Conservation (phyloP, 805 yeast species). For the Saturnispora serradocipensis region DNA sequence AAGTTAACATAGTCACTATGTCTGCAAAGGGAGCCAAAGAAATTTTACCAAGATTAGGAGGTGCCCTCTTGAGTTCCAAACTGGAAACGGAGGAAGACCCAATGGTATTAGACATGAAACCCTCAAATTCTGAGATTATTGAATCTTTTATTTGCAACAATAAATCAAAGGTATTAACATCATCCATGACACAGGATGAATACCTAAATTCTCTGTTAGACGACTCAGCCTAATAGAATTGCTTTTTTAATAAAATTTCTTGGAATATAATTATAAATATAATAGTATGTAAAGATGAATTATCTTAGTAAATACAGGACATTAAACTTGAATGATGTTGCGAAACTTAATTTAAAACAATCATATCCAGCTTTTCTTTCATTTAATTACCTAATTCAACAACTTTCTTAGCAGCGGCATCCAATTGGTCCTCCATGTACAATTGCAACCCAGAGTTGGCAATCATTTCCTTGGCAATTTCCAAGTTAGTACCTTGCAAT, state of each 20-base stretch:
- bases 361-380: constrained; percentile 3
- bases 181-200: constrained; percentile 21
- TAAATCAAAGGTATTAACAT: constrained; percentile 14
- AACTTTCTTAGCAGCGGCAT: constrained; percentile 94
- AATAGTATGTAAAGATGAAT: neutral
- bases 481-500: constrained; percentile 96
- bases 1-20: constrained; percentile 65
- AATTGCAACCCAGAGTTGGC: constrained; percentile 85
- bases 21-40: constrained; percentile 57
- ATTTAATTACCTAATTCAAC: constrained; percentile 47
- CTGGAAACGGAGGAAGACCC: constrained; percentile 53
- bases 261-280: neutral
- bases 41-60: constrained; percentile 52
- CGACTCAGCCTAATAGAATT: constrained; percentile 7
- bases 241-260: constrained; percentile 1
- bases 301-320: constrained; percentile 2
- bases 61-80: constrained; percentile 60
- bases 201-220: constrained; percentile 25
- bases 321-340: neutral
- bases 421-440: constrained; percentile 84
- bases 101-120: constrained; percentile 14
- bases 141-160: constrained; percentile 7
- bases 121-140: constrained; percentile 7
- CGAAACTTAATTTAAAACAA: neutral
- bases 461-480: constrained; percentile 79